Percentiles rank a stretch among this genome's conserved stretches.
These are phyloP conservation scores for Zea luxurians DNA, from an alignment of 176 grass and related monocot genomes.

Conservation along the genomic window DNA sequence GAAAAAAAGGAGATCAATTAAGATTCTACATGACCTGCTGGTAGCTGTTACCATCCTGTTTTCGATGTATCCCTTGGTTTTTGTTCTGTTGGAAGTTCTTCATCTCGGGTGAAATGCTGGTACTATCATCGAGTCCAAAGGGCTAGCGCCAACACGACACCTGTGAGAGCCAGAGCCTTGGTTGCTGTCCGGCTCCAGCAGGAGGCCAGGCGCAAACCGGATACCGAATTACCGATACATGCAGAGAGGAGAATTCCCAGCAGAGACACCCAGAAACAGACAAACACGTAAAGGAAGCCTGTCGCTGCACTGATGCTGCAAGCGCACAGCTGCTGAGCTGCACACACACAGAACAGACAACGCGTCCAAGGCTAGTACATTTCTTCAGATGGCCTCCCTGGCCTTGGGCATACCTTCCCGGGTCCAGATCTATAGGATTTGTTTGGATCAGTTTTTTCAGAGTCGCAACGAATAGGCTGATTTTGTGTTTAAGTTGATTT, in stretches of 20 bases:
- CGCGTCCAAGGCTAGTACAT: not conserved
- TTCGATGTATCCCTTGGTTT: not conserved
- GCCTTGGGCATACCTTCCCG: too few relatives aligned
- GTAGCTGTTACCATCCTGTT: not conserved
- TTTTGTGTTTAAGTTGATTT: too few relatives aligned
- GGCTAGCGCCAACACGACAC: not conserved
- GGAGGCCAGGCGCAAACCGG: not conserved
- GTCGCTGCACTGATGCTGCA: not conserved
- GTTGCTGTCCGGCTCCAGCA: too few relatives aligned
- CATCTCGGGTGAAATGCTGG: not conserved
- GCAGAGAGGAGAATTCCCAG: slow-evolving; percentile 2
- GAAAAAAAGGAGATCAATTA: not conserved
- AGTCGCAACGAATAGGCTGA: too few relatives aligned
- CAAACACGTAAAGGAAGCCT: not conserved
- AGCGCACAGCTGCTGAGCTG: not conserved
- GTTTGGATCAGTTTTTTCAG: too few relatives aligned
- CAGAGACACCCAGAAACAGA: too few relatives aligned
- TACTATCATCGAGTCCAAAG: not conserved
- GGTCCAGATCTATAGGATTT: not conserved
- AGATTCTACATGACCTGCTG: not conserved
- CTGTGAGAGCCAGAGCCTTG: too few relatives aligned
- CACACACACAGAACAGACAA: not conserved
- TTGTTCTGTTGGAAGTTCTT: not conserved
- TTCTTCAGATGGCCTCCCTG: not conserved
- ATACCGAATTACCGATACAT: too few relatives aligned